These are phyloP conservation scores for Cyclostephanos tholiformis DNA, from an alignment of 108 stramenopile species.

Conservation along the genomic window DNA sequence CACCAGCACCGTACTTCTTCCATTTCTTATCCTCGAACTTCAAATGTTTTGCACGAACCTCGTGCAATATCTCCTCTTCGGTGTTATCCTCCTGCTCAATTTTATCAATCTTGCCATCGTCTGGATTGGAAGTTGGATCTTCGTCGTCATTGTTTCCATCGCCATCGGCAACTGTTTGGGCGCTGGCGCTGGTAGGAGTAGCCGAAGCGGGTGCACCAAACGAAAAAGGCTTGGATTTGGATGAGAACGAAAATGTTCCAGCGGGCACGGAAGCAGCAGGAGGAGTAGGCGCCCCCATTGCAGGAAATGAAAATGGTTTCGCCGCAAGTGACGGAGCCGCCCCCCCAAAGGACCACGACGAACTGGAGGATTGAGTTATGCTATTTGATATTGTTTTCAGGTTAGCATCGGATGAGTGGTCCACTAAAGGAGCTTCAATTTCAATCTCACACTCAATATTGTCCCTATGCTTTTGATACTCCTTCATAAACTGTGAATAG, in stretches of 20 bases:
- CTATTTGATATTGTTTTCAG: not conserved
- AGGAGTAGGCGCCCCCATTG: not conserved
- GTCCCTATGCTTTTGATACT: conserved; percentile 15
- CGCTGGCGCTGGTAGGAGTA: not conserved
- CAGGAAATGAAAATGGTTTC: conserved; percentile 4
- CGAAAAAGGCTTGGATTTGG: conserved; percentile 19
- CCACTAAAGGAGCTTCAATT: not conserved
- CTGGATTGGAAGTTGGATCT: conserved; percentile 49
- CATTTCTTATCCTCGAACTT: conserved; percentile 24
- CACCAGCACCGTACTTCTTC: conserved; percentile 37
- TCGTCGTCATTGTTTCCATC: conserved; percentile 23
- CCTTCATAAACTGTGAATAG: conserved; percentile 16
- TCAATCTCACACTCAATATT: not conserved
- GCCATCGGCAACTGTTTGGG: not conserved
- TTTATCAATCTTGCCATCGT: conserved; percentile 41
- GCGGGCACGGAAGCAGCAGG: not conserved
- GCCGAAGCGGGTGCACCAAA: conserved; percentile 33
- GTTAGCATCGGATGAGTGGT: not conserved
- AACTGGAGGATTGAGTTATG: conserved; percentile 5
- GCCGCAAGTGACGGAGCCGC: conserved; percentile 21
- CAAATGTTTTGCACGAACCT: conserved; percentile 44
- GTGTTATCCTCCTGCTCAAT: conserved; percentile 37
- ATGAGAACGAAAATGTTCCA: conserved; percentile 28
- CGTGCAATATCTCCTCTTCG: conserved; percentile 33
- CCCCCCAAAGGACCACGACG: conserved; percentile 6